phyloP scores from a whole-genome alignment of 495 filamentous ascomycete genomes.

The Penicillium odoratum region DNA sequence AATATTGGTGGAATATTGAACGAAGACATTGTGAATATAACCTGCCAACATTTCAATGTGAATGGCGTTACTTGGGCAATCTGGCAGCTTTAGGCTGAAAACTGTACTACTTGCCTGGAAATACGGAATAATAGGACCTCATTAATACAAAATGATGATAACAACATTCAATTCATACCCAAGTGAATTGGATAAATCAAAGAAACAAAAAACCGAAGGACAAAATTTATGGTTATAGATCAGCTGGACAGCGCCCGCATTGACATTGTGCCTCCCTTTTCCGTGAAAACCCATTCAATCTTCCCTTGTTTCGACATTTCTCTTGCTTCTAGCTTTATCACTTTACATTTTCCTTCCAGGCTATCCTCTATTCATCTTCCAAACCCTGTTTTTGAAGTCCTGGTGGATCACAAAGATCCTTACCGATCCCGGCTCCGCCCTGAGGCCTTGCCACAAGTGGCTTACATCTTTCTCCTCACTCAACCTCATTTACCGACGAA shows the following conservation, averaged over 20 bases:
- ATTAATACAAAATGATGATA: too few species aligned
- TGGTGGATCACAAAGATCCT: slow-evolving; percentile 13
- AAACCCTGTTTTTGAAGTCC: not conserved
- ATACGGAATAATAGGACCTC: too few species aligned
- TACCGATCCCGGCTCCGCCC: slow-evolving; percentile 34
- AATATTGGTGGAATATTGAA: too few species aligned
- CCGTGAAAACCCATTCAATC: not conserved
- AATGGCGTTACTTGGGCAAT: not conserved
- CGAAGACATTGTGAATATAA: too few species aligned
- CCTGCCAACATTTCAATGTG: not conserved
- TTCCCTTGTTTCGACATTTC: not conserved
- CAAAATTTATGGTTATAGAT: not conserved
- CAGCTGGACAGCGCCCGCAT: not conserved
- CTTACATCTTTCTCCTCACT: slow-evolving; percentile 31
- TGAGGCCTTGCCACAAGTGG: slow-evolving; percentile 36
- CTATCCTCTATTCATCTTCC: not conserved
- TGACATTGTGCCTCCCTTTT: not conserved
- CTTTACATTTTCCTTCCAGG: not conserved
- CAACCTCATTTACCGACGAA: slow-evolving; percentile 9
- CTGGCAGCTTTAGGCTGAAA: not conserved
- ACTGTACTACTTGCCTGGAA: too few species aligned
- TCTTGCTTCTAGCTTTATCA: not conserved
- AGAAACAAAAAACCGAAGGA: too few species aligned
- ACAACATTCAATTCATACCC: too few species aligned
- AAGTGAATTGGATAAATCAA: too few species aligned